Evolutionary conservation across 177 flowering plant genomes (phyloP), one percentile per base, ranked within the genome.

Genomic region (Vitis hybrid): DNA sequence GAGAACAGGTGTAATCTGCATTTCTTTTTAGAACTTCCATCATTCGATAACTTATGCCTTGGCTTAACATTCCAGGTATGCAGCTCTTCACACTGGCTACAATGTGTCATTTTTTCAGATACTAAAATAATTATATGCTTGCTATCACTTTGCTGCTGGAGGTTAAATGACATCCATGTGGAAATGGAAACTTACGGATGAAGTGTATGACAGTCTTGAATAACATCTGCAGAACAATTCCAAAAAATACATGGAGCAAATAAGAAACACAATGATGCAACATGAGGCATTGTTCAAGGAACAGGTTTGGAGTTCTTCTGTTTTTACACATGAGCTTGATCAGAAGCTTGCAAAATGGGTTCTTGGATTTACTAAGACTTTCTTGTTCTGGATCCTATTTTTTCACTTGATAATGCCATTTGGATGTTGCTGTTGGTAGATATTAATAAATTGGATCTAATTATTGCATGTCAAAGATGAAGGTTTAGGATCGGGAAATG

Each of bases 261-360:
- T 75, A 49, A 64, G 74, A 50, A 66, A 57, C 35, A 75, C 71
- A 21, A 75, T 66, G 74, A 56, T 75, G 60, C 70, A 8, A 55
- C 74, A 70, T 61, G 78, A 71, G 58, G 71, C 66, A 11, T 55
- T 75, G 48, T 75, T 70, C 57, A 75, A 57, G 64, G 74, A 75
- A 75, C 78, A 75, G 74, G 78, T 75, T 66, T 49, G 70, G 15
- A 27, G 13, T 56, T 60, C 32, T 56, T 54, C 15, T 40, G 46
- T 3, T 27, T 27, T 27, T 27, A 27, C 30, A 27, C 30, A 27
- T 27, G 30, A 40, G 46, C 46, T 0, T 40, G 46, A 5, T 40
- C 8, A 5, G 6, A 40, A 40, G 46, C 46, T 40, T 40, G 46
- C 46, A 40, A 40, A 40, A 40, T 40, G 46, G 46, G 46, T 40